Evolutionary conservation across 2,329 filamentous ascomycete genomes (phyloP), one percentile per base, ranked within the genome.

Genomic region (Penicillium psychrosexuale): DNA sequence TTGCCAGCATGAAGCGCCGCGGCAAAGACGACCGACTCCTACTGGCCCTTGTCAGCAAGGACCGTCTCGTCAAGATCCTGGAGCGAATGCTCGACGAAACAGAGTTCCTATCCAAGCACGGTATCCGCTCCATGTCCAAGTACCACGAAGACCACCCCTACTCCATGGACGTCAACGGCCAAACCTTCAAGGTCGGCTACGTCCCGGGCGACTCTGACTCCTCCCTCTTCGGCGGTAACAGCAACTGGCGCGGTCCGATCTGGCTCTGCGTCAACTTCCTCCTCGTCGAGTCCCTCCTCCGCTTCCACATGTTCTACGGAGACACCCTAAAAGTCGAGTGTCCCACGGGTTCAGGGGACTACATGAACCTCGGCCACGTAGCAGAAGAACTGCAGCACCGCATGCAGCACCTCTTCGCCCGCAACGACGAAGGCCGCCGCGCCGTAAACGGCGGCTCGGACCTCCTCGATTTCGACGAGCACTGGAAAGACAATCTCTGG

Each of bases 231-330:
- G 93, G 93, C 50, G 93, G 93, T 62, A 97, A 97, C 82, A 96
- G 91, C 73, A 97, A 97, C 75, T 97, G 93, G 93, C 85, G 93
- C 76, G 93, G 89, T 5, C 93, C 94, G 0, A 93, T 96, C 64
- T 97, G 93, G 93, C 82, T 97, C 46, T 94, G 91, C 59, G 91
- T 96, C 76, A 97, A 97, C 75, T 97, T 96, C 77, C 77, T 97
- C 50, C 82, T 97, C 13, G 88, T 97, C 38, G 93, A 97, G 73
- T 93, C 92, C 7, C 82, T 97, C n/a, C 89, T 96, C 66, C 84
- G 93, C 31, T 97, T 96, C 79, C 95, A 91, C 78, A 88, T 97
- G 76, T 97, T 96, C 79, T 97, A 97, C 69, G 93, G 93, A 57
- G 88, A 89, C 56, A 83, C 85, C 15, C 85, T 97, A 68, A 84